Conservation (phyloP, 768 basidiomycete species). For the Lentinus brumalis region DNA sequence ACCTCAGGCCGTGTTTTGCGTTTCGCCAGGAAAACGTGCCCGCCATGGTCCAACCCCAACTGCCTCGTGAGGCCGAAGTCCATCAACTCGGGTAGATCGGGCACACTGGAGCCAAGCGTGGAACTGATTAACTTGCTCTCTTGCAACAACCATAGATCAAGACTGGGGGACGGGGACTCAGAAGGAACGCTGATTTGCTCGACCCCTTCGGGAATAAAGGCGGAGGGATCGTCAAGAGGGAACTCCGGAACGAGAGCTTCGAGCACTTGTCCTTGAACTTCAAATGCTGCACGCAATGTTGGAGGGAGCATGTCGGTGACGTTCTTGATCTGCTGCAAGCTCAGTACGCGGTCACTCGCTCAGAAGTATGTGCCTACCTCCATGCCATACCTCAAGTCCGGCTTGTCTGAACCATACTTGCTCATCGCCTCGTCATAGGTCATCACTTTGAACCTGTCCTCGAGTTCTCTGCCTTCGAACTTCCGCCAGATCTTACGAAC, state of each 20-base stretch:
- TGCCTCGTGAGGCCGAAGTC: no score
- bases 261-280: conserved; percentile 16
- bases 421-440: conserved; percentile 92
- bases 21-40: conserved; percentile 40
- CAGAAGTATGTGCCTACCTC: conserved; percentile 54
- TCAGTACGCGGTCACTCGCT: neutral
- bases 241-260: conserved; percentile 20
- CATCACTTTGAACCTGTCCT: conserved; percentile 73
- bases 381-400: conserved; percentile 85
- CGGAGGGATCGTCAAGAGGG: conserved; percentile 1
- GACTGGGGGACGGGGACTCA: no score
- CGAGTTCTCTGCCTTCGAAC: conserved; percentile 62
- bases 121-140: no score
- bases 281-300: conserved; percentile 12
- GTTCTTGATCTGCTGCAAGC: conserved; percentile 22
- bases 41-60: no score
- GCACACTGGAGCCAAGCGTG: neutral
- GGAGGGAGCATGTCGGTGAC: conserved; percentile 21
- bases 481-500: conserved; percentile 77
- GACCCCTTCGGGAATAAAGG: neutral
- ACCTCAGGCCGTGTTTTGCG: conserved; percentile 58
- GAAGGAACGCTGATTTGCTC: neutral
- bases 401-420: conserved; percentile 95
- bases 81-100: neutral
- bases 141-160: no score